Conservation (phyloP, 345 rosid genomes). For the Durio zibethinus region DNA sequence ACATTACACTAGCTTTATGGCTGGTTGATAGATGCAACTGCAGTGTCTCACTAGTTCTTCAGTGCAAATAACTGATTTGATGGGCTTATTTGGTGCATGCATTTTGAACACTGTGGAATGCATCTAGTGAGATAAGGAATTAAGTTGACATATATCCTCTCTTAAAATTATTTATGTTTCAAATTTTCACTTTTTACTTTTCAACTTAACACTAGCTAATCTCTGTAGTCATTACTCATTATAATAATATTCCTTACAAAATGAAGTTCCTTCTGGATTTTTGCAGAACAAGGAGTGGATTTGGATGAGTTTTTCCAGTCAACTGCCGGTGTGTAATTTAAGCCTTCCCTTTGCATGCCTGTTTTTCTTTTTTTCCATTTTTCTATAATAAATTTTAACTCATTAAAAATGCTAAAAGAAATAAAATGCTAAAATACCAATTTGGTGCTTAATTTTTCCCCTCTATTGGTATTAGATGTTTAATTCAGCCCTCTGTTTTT, state of each 20-base stretch:
- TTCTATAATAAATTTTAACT: background rate
- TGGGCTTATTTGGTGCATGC: background rate
- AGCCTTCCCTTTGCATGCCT: background rate
- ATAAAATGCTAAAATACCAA: background rate
- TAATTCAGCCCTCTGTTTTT: background rate
- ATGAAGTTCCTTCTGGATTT: slow-evolving; percentile 25
- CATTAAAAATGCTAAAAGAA: background rate
- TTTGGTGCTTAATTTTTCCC: background rate
- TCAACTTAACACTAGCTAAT: background rate
- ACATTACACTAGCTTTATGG: background rate
- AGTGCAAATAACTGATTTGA: background rate
- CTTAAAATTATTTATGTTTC: background rate
- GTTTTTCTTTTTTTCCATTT: background rate
- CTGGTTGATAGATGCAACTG: background rate
- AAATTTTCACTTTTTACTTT: background rate
- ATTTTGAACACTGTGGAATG: background rate
- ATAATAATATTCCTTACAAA: background rate
- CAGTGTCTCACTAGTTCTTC: background rate
- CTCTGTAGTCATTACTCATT: background rate
- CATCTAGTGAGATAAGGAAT: background rate
- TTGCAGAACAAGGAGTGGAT: slow-evolving; percentile 84
- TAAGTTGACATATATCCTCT: background rate
- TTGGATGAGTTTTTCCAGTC: slow-evolving; percentile 89
- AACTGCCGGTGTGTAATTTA: slow-evolving; percentile 61
- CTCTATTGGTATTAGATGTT: background rate